A percentile compares a stretch with the other conserved stretches of the same genome.
These are phyloP conservation scores for Dactylorhiza incarnata DNA, from an alignment of 106 monocot genomes.

Conservation along the genomic window DNA sequence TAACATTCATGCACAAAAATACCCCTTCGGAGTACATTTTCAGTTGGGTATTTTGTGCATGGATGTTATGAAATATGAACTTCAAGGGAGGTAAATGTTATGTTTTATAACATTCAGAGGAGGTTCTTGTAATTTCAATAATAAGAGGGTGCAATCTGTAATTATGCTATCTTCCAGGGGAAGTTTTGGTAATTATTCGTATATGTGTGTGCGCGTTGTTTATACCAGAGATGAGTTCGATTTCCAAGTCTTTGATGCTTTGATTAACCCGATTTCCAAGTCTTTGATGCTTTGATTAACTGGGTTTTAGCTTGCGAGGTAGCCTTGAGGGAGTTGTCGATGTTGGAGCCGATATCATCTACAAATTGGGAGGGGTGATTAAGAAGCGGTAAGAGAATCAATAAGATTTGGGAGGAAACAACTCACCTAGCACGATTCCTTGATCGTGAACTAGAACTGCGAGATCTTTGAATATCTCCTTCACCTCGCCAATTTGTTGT, in stretches of 20 bases:
- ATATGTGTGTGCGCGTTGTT: too few relatives aligned
- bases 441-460: slow-evolving; percentile 82
- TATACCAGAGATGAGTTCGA: slow-evolving; percentile 89
- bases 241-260: slow-evolving; percentile 72
- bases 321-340: slow-evolving; percentile 51
- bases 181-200: too few relatives aligned
- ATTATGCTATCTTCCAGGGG: too few relatives aligned
- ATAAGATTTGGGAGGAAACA: not conserved
- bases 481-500: slow-evolving; percentile 87
- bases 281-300: slow-evolving; percentile 65
- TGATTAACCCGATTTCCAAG: slow-evolving; percentile 50
- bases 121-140: too few relatives aligned
- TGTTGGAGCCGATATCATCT: slow-evolving; percentile 78
- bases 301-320: slow-evolving; percentile 61
- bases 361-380: not conserved
- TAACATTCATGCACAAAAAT: too few relatives aligned
- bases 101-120: too few relatives aligned
- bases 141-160: too few relatives aligned
- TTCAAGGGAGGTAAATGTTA: too few relatives aligned
- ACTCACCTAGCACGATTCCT: slow-evolving; percentile 75
- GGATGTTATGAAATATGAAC: too few relatives aligned
- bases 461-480: slow-evolving; percentile 92
- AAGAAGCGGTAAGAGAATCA: not conserved
- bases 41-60: too few relatives aligned
- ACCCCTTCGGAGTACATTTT: too few relatives aligned